These are phyloP conservation scores for Hymenoscyphus fraxineus DNA, from an alignment of 2,329 filamentous ascomycete genomes.

Conservation along the genomic window DNA sequence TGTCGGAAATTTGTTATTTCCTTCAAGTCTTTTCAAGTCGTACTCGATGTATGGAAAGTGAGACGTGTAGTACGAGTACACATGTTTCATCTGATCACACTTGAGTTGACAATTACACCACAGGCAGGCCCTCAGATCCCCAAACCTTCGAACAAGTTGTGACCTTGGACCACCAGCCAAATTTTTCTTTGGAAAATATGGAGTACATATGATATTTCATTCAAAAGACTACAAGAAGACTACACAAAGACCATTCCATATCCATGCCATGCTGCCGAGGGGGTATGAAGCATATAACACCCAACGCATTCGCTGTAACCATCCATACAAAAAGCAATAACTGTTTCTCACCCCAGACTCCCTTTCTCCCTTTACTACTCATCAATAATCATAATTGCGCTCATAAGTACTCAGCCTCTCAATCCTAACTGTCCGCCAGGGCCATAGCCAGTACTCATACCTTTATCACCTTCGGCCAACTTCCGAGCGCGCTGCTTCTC, in stretches of 20 bases:
- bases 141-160: background rate
- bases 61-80: no score
- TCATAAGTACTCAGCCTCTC: constrained; percentile 11
- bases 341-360: background rate
- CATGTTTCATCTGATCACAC: no score
- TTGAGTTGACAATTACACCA: no score
- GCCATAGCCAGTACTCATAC: constrained; percentile 26
- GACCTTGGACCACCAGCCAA: background rate
- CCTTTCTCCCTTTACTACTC: background rate
- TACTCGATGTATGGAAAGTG: no score
- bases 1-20: no score
- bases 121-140: no score
- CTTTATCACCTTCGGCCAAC: constrained; percentile 24
- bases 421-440: constrained; percentile 29
- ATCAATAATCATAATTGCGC: background rate
- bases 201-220: background rate
- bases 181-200: background rate
- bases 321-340: constrained; percentile 1
- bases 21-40: no score
- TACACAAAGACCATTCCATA: constrained; percentile 9
- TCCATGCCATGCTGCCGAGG: background rate
- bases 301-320: constrained; percentile 15
- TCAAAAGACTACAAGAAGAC: constrained; percentile 2
- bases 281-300: constrained; percentile 14
- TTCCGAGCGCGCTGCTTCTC: constrained; percentile 46